Conservation (phyloP, 164 flowering plant species). For the Aristolochia californica region DNA sequence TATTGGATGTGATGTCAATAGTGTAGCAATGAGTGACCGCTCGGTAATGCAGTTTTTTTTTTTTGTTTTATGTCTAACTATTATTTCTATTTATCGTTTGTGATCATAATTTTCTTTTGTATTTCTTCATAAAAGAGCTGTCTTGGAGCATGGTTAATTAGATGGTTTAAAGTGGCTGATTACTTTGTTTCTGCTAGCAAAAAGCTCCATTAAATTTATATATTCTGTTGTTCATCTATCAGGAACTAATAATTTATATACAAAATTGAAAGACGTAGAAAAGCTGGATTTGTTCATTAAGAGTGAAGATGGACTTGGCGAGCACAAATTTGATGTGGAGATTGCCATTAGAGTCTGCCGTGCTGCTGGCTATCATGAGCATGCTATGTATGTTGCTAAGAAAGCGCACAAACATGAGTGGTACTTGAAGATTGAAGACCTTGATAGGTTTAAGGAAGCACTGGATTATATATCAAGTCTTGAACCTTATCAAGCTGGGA, state of each 20-base stretch:
- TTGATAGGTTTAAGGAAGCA: constrained; percentile 82
- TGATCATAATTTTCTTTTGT: no score
- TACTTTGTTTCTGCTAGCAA: not conserved
- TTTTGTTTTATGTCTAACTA: not conserved
- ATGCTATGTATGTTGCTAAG: constrained; percentile 99
- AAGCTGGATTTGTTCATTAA: constrained; percentile 76
- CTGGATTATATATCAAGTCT: constrained; percentile 83
- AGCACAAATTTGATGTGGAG: constrained; percentile 93
- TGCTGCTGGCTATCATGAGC: constrained; percentile 97
- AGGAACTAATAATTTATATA: constrained; percentile 94
- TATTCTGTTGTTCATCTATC: constrained; percentile 8
- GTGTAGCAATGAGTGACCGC: constrained; percentile 89
- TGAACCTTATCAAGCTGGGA: constrained; percentile 92
- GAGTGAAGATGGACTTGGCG: constrained; percentile 76
- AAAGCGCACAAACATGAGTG: constrained; percentile 90
- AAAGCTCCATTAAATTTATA: not conserved
- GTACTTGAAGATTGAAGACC: constrained; percentile 98
- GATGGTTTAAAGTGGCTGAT: not conserved
- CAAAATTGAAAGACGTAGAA: constrained; percentile 91
- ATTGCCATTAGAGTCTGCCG: constrained; percentile 97
- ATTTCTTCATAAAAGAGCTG: no score
- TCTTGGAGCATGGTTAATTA: not conserved
- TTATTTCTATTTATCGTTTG: not conserved
- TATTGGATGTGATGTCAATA: constrained; percentile 53
- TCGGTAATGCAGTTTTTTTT: constrained; percentile 38